Base-by-base conservation (phyloP, 2,329 filamentous ascomycete genomes). In the Boeremia lycopersici region DNA sequence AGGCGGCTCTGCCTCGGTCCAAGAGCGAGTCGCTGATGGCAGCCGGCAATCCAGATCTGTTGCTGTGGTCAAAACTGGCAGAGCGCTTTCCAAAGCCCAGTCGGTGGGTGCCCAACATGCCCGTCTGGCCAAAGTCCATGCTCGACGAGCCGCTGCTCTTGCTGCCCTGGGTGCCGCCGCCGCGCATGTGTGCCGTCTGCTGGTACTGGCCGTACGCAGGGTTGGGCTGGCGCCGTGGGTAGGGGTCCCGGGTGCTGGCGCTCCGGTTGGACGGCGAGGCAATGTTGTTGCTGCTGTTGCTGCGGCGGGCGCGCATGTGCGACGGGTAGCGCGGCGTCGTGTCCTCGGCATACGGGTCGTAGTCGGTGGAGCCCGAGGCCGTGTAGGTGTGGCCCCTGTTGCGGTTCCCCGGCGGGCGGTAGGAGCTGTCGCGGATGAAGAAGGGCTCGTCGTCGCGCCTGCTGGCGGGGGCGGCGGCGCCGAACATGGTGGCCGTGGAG, bases 281-380 rank as follows among this genome's bases (percentile, higher is more conserved):
- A 65, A 88, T 87, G 70, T 87, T 90, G 31, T 89, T 90, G 72
- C 87, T 89, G 79, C 89, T 93, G 71, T 92, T 91, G 77, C 90
- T 95, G 54, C 90, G 85, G 55, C 88, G 85, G 12, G 85, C 84
- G 44, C 84, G 64, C 69, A 77, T 61, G 43, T 77, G 77, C 38
- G 67, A 69, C 5, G 76, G 74, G 56, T 78, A 79, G 31, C 77
- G 77, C 41, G 70, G 75, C 17, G 67, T 67, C 11, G 65, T 57
- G 33, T 77, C 75, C 38, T 75, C 68, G 43, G 57, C 41, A 49
- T 70, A 65, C 6, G 77, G 74, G 42, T 84, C 82, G 60, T 78
- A 78, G 56, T 86, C 84, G 28, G 84, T 86, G 6, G 83, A 85
- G 28, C 82, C 62, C 1, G 85, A 86, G 0, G 83, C 84, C 19